These are phyloP conservation scores for Dissophora globulifera DNA, from an alignment of 192 early-diverging fungal species.

Conservation along the genomic window DNA sequence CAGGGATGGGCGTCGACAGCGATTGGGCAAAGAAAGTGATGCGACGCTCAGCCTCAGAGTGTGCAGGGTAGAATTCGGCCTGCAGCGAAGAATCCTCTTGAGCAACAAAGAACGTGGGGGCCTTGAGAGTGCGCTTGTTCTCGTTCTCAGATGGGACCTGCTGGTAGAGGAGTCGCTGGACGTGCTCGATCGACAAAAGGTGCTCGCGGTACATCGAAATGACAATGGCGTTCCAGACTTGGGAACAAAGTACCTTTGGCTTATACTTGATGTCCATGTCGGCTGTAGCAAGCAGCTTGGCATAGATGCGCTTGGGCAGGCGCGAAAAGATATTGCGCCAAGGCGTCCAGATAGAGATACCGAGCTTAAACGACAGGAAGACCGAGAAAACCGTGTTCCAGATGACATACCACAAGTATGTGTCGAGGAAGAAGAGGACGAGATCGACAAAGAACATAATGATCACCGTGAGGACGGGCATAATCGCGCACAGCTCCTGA, in stretches of 20 bases:
- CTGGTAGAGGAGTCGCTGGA: constrained; percentile 79
- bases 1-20: constrained; percentile 81
- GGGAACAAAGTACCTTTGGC: constrained; percentile 81
- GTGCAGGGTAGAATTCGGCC: constrained; percentile 76
- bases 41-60: constrained; percentile 84
- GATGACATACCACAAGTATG: constrained; percentile 90
- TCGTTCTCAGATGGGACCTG: constrained; percentile 65
- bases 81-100: constrained; percentile 80
- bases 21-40: constrained; percentile 90
- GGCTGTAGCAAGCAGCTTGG: constrained; percentile 75
- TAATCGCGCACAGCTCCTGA: constrained; percentile 67
- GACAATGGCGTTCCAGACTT: constrained; percentile 88
- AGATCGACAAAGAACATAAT: constrained; percentile 81
- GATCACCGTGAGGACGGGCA: constrained; percentile 73
- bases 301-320: constrained; percentile 83
- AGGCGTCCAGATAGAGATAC: constrained; percentile 84
- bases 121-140: constrained; percentile 72
- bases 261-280: constrained; percentile 83
- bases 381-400: constrained; percentile 88
- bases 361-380: constrained; percentile 77
- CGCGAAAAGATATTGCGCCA: constrained; percentile 84
- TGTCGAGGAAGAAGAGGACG: constrained; percentile 84
- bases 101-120: constrained; percentile 80
- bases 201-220: constrained; percentile 88
- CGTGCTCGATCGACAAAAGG: constrained; percentile 78